Conservation (phyloP, 139 green algal species). For the Micractinium sp. region DNA sequence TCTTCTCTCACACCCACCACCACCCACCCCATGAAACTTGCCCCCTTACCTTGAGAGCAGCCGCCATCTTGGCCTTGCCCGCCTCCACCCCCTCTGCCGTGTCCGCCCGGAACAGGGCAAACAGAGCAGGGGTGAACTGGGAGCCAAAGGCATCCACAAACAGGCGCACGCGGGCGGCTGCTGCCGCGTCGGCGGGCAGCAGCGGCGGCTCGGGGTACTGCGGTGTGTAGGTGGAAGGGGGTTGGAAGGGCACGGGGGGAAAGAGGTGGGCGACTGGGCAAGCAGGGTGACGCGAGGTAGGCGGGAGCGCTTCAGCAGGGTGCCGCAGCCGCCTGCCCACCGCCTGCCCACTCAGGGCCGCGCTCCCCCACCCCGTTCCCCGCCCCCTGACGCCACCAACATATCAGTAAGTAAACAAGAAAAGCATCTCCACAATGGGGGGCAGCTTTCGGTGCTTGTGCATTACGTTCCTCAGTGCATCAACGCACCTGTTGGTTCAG, state of each 20-base stretch:
- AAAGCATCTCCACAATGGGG: too few species aligned
- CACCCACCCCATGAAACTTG: not conserved
- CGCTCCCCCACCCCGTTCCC: too few species aligned
- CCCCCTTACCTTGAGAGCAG: constrained; percentile 16
- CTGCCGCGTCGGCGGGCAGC: not conserved
- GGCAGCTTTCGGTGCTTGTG: too few species aligned
- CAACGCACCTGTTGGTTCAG: constrained; percentile 1
- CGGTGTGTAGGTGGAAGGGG: not conserved
- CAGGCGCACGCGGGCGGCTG: constrained; percentile 11
- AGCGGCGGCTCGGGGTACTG: constrained; percentile 10
- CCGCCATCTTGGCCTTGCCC: constrained; percentile 17
- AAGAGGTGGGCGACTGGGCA: too few species aligned
- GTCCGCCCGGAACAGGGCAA: constrained; percentile 2
- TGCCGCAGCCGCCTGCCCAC: not conserved
- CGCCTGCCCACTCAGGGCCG: not conserved
- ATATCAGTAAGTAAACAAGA: too few species aligned
- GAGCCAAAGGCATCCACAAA: constrained; percentile 18
- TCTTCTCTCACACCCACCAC: not conserved
- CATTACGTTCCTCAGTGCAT: too few species aligned
- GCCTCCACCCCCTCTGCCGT: not conserved
- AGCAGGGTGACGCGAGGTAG: too few species aligned
- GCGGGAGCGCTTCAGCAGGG: not conserved
- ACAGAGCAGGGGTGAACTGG: not conserved
- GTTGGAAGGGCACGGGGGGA: not conserved
- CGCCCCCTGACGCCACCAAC: too few species aligned